Base-by-base conservation (phyloP, 108 stramenopile genomes). In the Cyclotella choctawhatcheeana region DNA sequence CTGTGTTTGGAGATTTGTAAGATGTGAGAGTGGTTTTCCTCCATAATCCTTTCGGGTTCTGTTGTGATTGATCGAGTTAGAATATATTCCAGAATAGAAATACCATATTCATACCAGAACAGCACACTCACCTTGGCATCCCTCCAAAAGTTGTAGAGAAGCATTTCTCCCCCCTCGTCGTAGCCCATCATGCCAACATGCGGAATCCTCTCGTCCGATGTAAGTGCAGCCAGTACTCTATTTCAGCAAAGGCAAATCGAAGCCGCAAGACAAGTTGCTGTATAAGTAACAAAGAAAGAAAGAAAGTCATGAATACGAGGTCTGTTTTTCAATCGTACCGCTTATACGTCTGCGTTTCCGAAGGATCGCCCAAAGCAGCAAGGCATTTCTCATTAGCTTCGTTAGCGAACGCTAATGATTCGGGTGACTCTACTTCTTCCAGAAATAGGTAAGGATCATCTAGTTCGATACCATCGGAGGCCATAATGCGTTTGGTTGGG, bases 41-140 rank as follows among this genome's bases (percentile, higher is more conserved):
- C 94, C 92, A 93, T 0, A 97, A 62, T 33, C 95, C 97, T 58
- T 92, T 88, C 16, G 88, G 87, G 66, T 91, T 88, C 53, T 79
- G 44, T 13, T 30, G 24, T 20, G 35, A 73, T 29, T 63, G 8
- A 63, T 10, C 18, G 50, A 47, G 29, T 5, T 27, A 5, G 26
- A 33, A 13, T 70, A n/a, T n/a, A n/a, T n/a, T n/a, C n/a, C n/a
- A n/a, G n/a, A n/a, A n/a, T n/a, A n/a, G n/a, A n/a, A n/a, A n/a
- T n/a, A n/a, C n/a, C n/a, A n/a, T n/a, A n/a, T n/a, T n/a, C n/a
- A n/a, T n/a, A n/a, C n/a, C n/a, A n/a, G n/a, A n/a, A n/a, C n/a
- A n/a, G n/a, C n/a, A n/a, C n/a, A 21, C 64, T 27, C 25, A 79
- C 78, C 72, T 88, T 77, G 25, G 67, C 55, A 67, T 90, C 92